A percentile compares a stretch with the other conserved stretches of the same genome.
These are phyloP conservation scores for Craspedostauros australis DNA, from an alignment of 108 stramenopile genomes.

Conservation along the genomic window DNA sequence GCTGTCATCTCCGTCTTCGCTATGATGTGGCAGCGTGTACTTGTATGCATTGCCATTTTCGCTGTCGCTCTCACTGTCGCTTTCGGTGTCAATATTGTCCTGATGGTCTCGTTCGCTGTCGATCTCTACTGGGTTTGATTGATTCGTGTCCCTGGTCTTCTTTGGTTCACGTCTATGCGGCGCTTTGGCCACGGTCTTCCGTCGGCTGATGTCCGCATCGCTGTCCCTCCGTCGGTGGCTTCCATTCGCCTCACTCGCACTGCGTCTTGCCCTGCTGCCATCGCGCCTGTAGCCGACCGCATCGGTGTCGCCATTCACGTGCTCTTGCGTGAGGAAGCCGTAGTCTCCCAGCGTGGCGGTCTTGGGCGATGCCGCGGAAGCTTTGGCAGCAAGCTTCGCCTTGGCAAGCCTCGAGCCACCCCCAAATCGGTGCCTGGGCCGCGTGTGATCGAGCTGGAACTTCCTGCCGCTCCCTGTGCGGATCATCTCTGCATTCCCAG, in stretches of 20 bases:
- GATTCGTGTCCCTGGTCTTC: slow-evolving; percentile 95
- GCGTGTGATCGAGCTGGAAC: too few species aligned
- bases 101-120: slow-evolving; percentile 91
- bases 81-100: slow-evolving; percentile 91
- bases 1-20: slow-evolving; percentile 89
- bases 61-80: slow-evolving; percentile 90
- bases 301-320: slow-evolving; percentile 95
- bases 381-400: too few species aligned
- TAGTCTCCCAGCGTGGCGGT: too few species aligned
- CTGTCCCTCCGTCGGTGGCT: slow-evolving; percentile 96
- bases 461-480: too few species aligned
- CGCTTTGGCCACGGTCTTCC: slow-evolving; percentile 94
- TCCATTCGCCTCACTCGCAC: slow-evolving; percentile 96
- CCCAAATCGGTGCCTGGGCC: too few species aligned
- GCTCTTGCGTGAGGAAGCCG: slow-evolving; percentile 93
- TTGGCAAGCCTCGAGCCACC: too few species aligned
- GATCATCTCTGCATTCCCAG: too few species aligned
- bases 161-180: too few species aligned
- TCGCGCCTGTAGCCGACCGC: slow-evolving; percentile 96
- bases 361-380: too few species aligned
- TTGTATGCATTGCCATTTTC: slow-evolving; percentile 94
- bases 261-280: slow-evolving; percentile 95
- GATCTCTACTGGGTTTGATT: slow-evolving; percentile 97
- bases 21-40: slow-evolving; percentile 88
- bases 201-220: slow-evolving; percentile 88